Evolutionary conservation across 2,329 filamentous ascomycete genomes (phyloP), one percentile per base, ranked within the genome.

Genomic region (Penicillium sumatraense): DNA sequence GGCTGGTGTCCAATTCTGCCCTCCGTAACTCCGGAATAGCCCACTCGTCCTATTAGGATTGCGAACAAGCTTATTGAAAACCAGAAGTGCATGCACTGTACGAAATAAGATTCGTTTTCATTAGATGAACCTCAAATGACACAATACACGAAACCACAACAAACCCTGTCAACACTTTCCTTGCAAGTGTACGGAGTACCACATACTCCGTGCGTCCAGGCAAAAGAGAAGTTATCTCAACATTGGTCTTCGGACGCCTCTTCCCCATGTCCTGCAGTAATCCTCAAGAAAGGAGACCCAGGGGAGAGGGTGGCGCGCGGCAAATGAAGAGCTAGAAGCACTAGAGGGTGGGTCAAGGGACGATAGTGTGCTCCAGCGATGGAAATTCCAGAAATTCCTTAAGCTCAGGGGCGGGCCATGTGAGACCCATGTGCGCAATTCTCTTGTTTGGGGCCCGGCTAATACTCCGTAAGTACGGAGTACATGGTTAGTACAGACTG

Each of bases 321-420:
- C 49, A 59, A 61, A 60, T 60, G 38, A 61, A 61, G 53, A 54
- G 59, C 61, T 68, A 69, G 55, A 63, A 60, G 44, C 59, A 68
- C 62, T 69, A 69, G 65, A 55, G 21, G 31, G 66, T 69, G 67
- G 67, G 63, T 59, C 63, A 40, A 41, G 42, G 14, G n/a, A 16
- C 44, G 45, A 53, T 57, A 60, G 57, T 42, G 54, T 46, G 41
- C 48, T 26, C 31, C 33, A 41, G 36, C 41, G 44, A 48, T 42
- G 54, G 50, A 56, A 56, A 45, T 59, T 61, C 53, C 56, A 59
- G 59, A 61, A 60, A 57, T 59, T 61, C 65, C 56, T 63, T 61
- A 46, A 56, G 45, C 44, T 59, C 57, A 60, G 58, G 59, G 57
- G 54, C 42, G 59, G 57, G 54, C 42, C 46, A 42, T 46, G 42